Base-by-base conservation (phyloP, 2,329 filamentous ascomycete genomes). In the Colletotrichum phormii region DNA sequence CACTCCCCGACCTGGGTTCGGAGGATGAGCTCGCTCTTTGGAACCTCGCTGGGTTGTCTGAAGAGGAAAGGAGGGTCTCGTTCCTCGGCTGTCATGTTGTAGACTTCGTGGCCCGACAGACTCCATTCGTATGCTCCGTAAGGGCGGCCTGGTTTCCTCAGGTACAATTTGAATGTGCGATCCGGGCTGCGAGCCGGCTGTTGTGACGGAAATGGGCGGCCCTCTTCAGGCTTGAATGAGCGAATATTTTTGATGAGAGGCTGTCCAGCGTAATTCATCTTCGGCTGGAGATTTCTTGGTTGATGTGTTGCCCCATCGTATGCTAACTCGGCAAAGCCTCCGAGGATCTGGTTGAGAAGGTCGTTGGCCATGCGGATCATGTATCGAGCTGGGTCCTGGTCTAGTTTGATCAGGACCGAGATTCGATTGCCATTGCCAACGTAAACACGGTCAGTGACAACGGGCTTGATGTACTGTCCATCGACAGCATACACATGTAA, bases 401-500 rank as follows among this genome's bases (percentile, higher is more conserved):
- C 80, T 4, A 85, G 80, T 67, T 83, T 82, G n/a, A 86, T 76
- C 63, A 86, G 78, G 15, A 80, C 81, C 0, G 83, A 81, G 59
- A 82, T 81, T 9, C 84, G 81, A 62, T 84, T 80, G 12, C 85
- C 84, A 42, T 79, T 81, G 69, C 74, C 78, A 22, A 84, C 80
- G 31, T 80, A 67, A 8, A 66, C 55, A 4, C 61, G 69, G 13
- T 68, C 65, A 6, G 65, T 22, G 1, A 33, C n/a, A 2, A 57
- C 33, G 0, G 84, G 84, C 53, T 82, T 77, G 15, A 86, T 80
- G 67, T 82, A 86, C 29, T 79, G 78, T 1, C 85, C 85, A 67
- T 86, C 84, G 24, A 83, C 78, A 13, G 82, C 83, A 63, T 85
- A 86, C 8, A 86, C 76, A 67, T 79, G 84, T 79, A 86, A 80